Base-by-base conservation (phyloP, 495 filamentous ascomycete genomes). In the Cairneyella variabilis region DNA sequence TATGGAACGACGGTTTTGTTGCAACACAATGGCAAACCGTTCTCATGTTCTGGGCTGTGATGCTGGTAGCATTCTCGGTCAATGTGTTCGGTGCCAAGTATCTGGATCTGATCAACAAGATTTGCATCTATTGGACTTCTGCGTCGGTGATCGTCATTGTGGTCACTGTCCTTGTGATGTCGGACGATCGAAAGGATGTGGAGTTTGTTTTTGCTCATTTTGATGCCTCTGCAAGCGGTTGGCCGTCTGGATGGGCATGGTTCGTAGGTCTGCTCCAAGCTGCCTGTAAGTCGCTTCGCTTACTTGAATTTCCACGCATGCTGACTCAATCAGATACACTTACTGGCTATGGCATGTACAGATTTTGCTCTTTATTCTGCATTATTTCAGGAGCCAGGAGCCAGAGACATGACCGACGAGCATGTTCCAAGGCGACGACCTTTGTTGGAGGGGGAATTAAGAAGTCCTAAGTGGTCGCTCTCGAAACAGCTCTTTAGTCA, bases 61-160 rank as follows among this genome's bases (percentile, higher is more conserved):
- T 82, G 70, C 52, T 77, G 7, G 57, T 83, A 34, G 83, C 78
- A 60, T 73, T 77, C 39, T 43, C 72, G 1, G 71, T 84, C 14
- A 84, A 85, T 62, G 72, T 80, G 40, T 84, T 85, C 53, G 70
- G 66, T 2, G 69, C 76, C 23, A 75, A 71, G 56, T 79, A 78
- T 46, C 67, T 87, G 10, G 80, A 84, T 61, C 51, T 85, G 17
- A 80, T 86, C 64, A 85, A 86, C 63, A 86, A 85, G 65, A 64
- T 83, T 23, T 85, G 82, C 57, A 83, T 86, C 25, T 83, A 75
- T 55, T 87, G 83, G 83, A 85, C 83, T 2, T 76, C 69, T 0
- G 72, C 66, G 3, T 83, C 79, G 34, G 80, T 85, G 16, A 47
- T 86, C 23, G 75, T 83, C 39, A 84, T 86, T 43, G 54, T 85